phyloP scores from a whole-genome alignment of 1,284 basidiomycete species.

The Papiliotrema laurentii region DNA sequence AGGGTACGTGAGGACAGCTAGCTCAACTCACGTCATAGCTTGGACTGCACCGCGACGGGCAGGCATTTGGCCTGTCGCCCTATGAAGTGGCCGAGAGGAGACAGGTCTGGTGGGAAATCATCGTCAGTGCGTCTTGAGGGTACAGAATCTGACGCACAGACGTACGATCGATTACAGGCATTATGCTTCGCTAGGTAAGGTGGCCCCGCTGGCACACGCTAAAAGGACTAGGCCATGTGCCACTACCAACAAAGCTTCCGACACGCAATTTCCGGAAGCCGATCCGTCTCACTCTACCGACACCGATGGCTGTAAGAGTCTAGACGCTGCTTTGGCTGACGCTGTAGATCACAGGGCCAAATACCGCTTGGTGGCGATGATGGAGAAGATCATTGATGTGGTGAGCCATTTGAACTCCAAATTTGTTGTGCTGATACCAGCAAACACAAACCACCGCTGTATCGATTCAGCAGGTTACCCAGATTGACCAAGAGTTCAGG shows the following conservation, averaged over 20 bases:
- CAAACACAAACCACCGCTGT: conserved; percentile 41
- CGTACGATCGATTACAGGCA: conserved; percentile 44
- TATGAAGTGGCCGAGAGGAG: conserved; percentile 43
- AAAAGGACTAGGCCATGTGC: conserved; percentile 26
- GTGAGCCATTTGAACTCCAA: conserved; percentile 14
- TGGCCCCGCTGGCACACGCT: background rate
- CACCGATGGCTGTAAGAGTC: conserved; percentile 32
- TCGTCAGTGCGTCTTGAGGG: conserved; percentile 15
- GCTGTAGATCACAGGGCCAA: conserved; percentile 32
- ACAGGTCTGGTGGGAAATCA: conserved; percentile 46
- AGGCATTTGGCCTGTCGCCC: conserved; percentile 36
- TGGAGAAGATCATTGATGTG: conserved; percentile 44
- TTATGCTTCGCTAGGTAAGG: conserved; percentile 39
- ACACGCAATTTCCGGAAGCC: conserved; percentile 36
- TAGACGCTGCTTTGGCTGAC: conserved; percentile 1
- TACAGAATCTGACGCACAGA: conserved; percentile 13
- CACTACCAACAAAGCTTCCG: conserved; percentile 30
- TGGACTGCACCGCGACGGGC: conserved; percentile 45
- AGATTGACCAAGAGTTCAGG: conserved; percentile 38
- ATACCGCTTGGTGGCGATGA: conserved; percentile 37
- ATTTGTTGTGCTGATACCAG: conserved; percentile 10
- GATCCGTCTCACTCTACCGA: conserved; percentile 22
- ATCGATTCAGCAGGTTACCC: conserved; percentile 26
- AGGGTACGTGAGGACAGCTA: conserved; percentile 23
- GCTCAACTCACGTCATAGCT: conserved; percentile 22